Evolutionary conservation across 2,329 filamentous ascomycete genomes (phyloP).

Genomic region (Aotearoamyces nothofagi): DNA sequence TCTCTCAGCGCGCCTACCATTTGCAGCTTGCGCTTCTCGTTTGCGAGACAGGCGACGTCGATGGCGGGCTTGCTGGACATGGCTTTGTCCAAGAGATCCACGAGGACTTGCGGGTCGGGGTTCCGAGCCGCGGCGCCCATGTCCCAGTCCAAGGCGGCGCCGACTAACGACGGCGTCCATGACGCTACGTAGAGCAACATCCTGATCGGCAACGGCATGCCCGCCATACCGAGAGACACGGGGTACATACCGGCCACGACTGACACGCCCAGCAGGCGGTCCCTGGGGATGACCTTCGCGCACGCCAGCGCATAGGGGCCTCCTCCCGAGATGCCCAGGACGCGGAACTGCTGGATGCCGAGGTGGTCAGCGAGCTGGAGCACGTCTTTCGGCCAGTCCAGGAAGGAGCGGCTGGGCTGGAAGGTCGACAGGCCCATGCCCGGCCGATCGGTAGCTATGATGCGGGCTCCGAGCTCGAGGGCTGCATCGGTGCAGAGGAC

Average conservation of each 20-base stretch:
- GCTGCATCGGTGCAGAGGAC: constrained; percentile 15
- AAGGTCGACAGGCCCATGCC: constrained; percentile 25
- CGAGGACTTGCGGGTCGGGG: too few species aligned
- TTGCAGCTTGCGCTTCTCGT: too few species aligned
- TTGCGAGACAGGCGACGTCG: too few species aligned
- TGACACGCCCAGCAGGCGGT: constrained; percentile 4
- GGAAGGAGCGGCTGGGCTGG: constrained; percentile 12
- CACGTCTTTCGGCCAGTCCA: constrained; percentile 27
- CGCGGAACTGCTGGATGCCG: constrained; percentile 13
- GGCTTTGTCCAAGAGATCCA: too few species aligned
- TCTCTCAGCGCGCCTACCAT: too few species aligned
- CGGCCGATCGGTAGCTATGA: constrained; percentile 26
- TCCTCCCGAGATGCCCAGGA: constrained; percentile 26
- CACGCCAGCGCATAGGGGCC: constrained; percentile 32
- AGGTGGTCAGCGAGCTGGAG: constrained; percentile 24
- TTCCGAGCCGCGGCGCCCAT: too few species aligned
- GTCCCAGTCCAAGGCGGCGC: too few species aligned
- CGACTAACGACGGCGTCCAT: too few species aligned
- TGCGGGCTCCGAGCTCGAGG: constrained; percentile 14
- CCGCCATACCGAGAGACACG: constrained; percentile 21
- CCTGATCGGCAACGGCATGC: constrained; percentile 12
- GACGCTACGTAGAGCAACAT: too few species aligned
- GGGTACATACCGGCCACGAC: constrained; percentile 18
- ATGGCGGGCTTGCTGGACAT: too few species aligned
- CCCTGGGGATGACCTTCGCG: constrained; percentile 10